Conservation (phyloP, 176 grass and related monocot species). For the Carex kokanica region DNA sequence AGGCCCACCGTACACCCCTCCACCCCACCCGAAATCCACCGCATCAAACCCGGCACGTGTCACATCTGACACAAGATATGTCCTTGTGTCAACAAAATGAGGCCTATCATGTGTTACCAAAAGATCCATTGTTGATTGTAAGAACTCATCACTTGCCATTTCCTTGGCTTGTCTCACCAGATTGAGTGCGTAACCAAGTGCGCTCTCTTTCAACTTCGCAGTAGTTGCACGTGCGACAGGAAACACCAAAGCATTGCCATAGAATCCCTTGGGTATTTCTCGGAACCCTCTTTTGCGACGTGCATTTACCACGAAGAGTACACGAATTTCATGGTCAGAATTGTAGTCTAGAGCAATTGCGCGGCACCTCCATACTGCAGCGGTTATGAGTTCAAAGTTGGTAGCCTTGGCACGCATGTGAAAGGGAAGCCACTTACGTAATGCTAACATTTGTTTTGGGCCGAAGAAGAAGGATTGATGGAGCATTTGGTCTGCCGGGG, state of each 20-base stretch:
- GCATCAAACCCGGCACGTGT: slow-evolving; percentile 27
- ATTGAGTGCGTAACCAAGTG: slow-evolving; percentile 21
- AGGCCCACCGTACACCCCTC: slow-evolving; percentile 27
- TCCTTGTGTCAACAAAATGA: slow-evolving; percentile 1
- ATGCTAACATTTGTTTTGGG: slow-evolving; percentile 28
- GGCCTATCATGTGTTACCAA: background rate
- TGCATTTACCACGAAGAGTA: slow-evolving; percentile 35
- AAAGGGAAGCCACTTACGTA: background rate
- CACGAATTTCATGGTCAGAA: slow-evolving; percentile 20
- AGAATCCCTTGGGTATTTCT: slow-evolving; percentile 25
- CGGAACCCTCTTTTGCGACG: slow-evolving; percentile 14
- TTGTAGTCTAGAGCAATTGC: slow-evolving; percentile 23
- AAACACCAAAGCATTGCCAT: slow-evolving; percentile 35
- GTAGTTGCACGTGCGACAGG: slow-evolving; percentile 13
- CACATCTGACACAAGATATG: slow-evolving; percentile 41
- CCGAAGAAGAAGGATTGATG: slow-evolving; percentile 37
- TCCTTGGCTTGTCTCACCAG: slow-evolving; percentile 32
- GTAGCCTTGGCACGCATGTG: slow-evolving; percentile 13
- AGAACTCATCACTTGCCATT: slow-evolving; percentile 19
- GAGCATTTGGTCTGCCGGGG: slow-evolving; percentile 10
- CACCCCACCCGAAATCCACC: slow-evolving; percentile 39
- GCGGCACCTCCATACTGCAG: slow-evolving; percentile 28
- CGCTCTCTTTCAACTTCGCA: background rate
- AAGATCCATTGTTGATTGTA: slow-evolving; percentile 29
- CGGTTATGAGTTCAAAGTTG: slow-evolving; percentile 36